Base-by-base conservation (phyloP, 2,329 filamentous ascomycete genomes). In the Claviceps arundinis region DNA sequence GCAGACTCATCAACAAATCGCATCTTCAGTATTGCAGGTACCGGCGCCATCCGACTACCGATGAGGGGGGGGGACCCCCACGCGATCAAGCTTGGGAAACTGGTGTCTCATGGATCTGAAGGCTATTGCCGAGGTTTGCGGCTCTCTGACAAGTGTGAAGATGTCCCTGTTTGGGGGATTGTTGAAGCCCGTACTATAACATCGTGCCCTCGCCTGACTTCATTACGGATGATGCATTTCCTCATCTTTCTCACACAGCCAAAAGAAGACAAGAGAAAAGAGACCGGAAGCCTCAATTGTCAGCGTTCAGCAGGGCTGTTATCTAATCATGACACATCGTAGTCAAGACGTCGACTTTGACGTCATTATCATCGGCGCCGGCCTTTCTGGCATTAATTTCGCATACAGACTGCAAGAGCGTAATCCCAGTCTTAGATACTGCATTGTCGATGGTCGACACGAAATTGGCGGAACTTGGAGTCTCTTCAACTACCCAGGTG, bases 381-480 rank as follows among this genome's bases (percentile, higher is more conserved):
- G 84, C 50, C 77, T 87, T 56, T 82, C 81, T 13, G 85, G 85
- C 56, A 80, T 89, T 69, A 87, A 87, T 60, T 72, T 81, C 16
- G 84, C 77, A 3, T 87, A 88, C 61, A 76, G 81, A 34, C 59
- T 86, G 2, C 76, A 82, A 56, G 70, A 70, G 1, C 63, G 74
- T 54, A 66, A 80, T 3, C 83, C 84, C 0, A 65, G 73, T 48
- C 59, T 61, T 51, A 73, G 67, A 30, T 87, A 81, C 61, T 72
- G 75, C 41, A 75, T 89, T 40, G 74, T 89, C 26, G 85, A 89
- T 63, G 73, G 72, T 7, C 78, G 84, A 49, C 67, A 74, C 52
- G 70, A 74, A 42, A 70, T 87, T 2, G 85, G 84, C 14, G 85
- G 85, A 40, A 89, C 85, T 4, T 89, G 85, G 85, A 77, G 78